Evolutionary conservation across 768 basidiomycete genomes (phyloP).

Genomic region (Russula earlei): DNA sequence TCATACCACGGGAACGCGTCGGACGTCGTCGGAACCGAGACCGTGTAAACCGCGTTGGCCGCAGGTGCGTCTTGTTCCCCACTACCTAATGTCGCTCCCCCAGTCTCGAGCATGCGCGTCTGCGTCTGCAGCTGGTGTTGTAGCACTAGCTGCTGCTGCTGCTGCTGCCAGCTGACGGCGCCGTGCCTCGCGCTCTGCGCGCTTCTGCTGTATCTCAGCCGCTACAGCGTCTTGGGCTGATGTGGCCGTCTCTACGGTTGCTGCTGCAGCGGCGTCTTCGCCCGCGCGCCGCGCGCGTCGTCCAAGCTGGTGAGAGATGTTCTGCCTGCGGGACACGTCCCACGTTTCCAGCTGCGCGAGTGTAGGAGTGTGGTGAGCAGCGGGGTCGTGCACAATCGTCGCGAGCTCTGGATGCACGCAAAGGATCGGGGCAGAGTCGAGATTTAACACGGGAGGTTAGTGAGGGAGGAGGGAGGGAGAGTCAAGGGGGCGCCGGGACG

Average conservation of each 20-base stretch:
- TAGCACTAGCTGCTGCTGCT: not conserved
- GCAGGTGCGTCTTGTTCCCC: not conserved
- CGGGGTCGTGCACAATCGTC: slow-evolving; percentile 63
- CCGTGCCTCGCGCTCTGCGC: slow-evolving; percentile 56
- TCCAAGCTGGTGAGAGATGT: slow-evolving; percentile 39
- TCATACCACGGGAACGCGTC: slow-evolving; percentile 60
- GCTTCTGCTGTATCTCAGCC: slow-evolving; percentile 34
- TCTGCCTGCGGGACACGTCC: slow-evolving; percentile 40
- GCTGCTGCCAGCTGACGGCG: slow-evolving; percentile 13
- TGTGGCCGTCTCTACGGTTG: too few relatives aligned
- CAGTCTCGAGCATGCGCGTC: too few relatives aligned
- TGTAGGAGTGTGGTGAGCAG: slow-evolving; percentile 44
- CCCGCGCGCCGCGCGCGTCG: slow-evolving; percentile 36
- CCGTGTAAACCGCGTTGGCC: slow-evolving; percentile 32
- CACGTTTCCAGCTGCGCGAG: slow-evolving; percentile 41
- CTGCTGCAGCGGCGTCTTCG: slow-evolving; percentile 19
- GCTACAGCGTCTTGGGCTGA: not conserved
- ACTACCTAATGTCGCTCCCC: too few relatives aligned
- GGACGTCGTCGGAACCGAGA: slow-evolving; percentile 62
- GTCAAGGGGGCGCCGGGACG: too few relatives aligned
- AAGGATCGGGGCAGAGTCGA: too few relatives aligned
- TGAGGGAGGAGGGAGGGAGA: too few relatives aligned
- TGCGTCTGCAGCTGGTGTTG: not conserved
- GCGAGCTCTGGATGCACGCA: slow-evolving; percentile 49
- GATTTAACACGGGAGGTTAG: too few relatives aligned